Conservation (phyloP, 1,139 yeast genomes). For the Taphrina pruni region DNA sequence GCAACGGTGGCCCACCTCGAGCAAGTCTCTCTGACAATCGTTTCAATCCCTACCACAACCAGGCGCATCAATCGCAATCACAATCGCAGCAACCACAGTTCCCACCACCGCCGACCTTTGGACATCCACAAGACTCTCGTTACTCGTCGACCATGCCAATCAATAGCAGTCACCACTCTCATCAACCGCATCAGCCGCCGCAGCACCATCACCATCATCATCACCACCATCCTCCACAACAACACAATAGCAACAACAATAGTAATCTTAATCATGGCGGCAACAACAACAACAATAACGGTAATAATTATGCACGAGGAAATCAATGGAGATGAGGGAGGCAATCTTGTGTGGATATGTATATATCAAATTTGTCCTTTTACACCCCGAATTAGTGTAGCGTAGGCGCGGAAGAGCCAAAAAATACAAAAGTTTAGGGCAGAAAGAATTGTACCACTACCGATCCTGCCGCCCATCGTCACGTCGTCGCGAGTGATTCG, state of each 20-base stretch:
- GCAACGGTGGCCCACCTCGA: not conserved
- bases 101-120: constrained; percentile 7
- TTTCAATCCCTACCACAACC: constrained; percentile 2
- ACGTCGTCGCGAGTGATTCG: not conserved
- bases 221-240: not conserved
- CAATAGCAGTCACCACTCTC: not conserved
- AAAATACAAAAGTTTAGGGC: too few species aligned
- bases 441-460: too few species aligned
- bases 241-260: not conserved
- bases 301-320: constrained; percentile 6
- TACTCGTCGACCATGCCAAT: not conserved
- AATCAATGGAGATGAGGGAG: constrained; percentile 1
- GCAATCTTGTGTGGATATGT: not conserved
- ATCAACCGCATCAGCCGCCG: not conserved
- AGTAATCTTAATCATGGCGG: not conserved
- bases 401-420: not conserved
- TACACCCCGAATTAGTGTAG: not conserved
- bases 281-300: constrained; percentile 16
- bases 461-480: not conserved
- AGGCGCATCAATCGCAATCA: not conserved
- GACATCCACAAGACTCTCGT: constrained; percentile 5
- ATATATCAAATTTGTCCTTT: not conserved
- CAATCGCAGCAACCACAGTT: constrained; percentile 8
- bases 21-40: constrained; percentile 3
- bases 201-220: not conserved